These are phyloP conservation scores for Xylariales sp. DNA, from an alignment of 2,329 filamentous ascomycete species.

Conservation along the genomic window DNA sequence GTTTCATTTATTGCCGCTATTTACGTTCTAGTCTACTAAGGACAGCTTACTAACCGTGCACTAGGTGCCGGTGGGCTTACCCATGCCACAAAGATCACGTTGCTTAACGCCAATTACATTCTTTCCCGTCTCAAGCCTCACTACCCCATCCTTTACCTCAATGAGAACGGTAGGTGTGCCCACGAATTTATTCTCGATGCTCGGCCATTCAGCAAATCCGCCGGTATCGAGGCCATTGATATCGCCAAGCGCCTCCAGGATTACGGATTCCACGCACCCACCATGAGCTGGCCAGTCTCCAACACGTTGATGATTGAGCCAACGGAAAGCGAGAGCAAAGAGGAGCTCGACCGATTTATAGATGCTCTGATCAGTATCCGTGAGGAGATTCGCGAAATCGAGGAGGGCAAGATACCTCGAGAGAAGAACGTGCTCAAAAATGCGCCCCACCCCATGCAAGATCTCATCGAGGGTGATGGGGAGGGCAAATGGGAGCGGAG, in stretches of 20 bases:
- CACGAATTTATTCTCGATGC: constrained; percentile 97
- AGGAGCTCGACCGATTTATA: constrained; percentile 92
- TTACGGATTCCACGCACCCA: constrained; percentile 96
- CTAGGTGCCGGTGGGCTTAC: constrained; percentile 77
- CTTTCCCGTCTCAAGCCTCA: constrained; percentile 86
- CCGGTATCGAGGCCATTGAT: constrained; percentile 90
- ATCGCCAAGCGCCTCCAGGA: constrained; percentile 97
- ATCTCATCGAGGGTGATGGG: constrained; percentile 74
- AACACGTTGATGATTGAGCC: constrained; percentile 99
- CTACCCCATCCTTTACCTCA: constrained; percentile 94
- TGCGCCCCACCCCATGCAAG: constrained; percentile 85
- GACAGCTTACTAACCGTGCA: constrained; percentile 33
- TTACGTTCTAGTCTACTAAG: not conserved
- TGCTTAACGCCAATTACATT: constrained; percentile 98
- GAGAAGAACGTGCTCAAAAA: constrained; percentile 89
- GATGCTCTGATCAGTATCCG: constrained; percentile 90
- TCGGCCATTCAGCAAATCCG: constrained; percentile 83
- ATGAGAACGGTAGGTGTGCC: constrained; percentile 85
- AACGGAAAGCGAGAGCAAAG: constrained; percentile 91
- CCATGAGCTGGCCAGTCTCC: constrained; percentile 95
- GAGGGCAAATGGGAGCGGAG: constrained; percentile 79
- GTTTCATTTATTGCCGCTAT: constrained; percentile 36
- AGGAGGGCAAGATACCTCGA: constrained; percentile 79
- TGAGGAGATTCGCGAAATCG: constrained; percentile 83
- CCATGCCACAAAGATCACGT: constrained; percentile 88